Evolutionary conservation across 257 asterid genomes (phyloP), one percentile per base, ranked within the genome.

Genomic region (Solanum medicagineum): DNA sequence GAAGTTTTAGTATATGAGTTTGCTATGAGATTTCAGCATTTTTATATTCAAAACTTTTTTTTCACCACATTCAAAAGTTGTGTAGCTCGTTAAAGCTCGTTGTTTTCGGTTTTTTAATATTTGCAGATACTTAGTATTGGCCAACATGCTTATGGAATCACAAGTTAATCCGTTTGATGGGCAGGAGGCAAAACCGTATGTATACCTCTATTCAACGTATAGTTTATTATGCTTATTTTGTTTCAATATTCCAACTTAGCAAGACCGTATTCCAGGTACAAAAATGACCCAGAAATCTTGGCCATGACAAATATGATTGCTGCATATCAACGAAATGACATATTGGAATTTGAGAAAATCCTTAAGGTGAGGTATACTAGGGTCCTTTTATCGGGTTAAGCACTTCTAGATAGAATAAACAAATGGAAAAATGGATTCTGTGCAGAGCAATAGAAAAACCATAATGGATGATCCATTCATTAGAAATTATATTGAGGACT

Each of bases 111-210:
- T 3, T 36, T 36, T 36, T 36, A 36, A 36, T 36, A 36, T 36
- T 36, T 54, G 49, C 94, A 95, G 99, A 88, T 96, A 96, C 89
- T 92, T 96, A 89, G 99, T 96, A 57, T 89, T 95, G 85, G 98
- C 99, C 84, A 96, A 96, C 87, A 94, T 96, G 98, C 94, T 96
- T 88, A 96, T 96, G 99, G 95, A 94, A 90, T 96, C 99, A 82
- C 93, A 95, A 89, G 99, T 96, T 88, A 96, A 96, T 83, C 99
- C 98, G 11, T 96, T 96, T 87, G 99, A 96, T 85, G 98, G 98
- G 85, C 99, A 95, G 88, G 99, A 96, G 89, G 99, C 98, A 80
- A 96, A 96, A 87, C 99, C 98, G 99, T 96, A 91, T 86, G 98
- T 87, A 45, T 53, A 80, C 26, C 62, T n/a, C 82, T 70, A 79